phyloP scores from a whole-genome alignment of 2,329 filamentous ascomycete genomes.

The Exophiala sp. region DNA sequence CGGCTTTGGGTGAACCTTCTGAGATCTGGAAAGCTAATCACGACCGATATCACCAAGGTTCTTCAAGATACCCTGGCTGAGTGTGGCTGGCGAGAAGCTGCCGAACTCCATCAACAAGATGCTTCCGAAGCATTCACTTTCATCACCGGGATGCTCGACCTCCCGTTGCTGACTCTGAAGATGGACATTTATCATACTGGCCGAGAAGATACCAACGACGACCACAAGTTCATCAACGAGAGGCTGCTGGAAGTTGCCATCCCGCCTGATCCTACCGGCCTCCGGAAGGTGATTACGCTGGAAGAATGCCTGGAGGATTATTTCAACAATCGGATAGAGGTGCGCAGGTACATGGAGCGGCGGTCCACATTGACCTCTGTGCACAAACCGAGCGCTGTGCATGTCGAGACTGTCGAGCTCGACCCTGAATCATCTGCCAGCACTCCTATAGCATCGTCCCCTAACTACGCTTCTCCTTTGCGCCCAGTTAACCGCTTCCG shows the following conservation, averaged over 20 bases:
- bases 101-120: constrained; percentile 76
- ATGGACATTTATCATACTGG: constrained; percentile 94
- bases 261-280: constrained; percentile 55
- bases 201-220: constrained; percentile 71
- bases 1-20: constrained; percentile 92
- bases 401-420: constrained; percentile 42
- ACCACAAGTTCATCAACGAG: constrained; percentile 93
- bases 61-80: constrained; percentile 75
- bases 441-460: constrained; percentile 34
- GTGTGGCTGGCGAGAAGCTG: constrained; percentile 84
- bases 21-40: constrained; percentile 76
- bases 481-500: constrained; percentile 30
- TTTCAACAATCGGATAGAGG: constrained; percentile 90
- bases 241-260: constrained; percentile 84
- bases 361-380: constrained; percentile 51
- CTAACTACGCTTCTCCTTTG: constrained; percentile 30
- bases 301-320: constrained; percentile 91
- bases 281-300: constrained; percentile 64
- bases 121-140: constrained; percentile 94
- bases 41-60: constrained; percentile 76
- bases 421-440: constrained; percentile 27
- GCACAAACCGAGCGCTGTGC: constrained; percentile 35
- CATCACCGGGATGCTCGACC: constrained; percentile 79
- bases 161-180: constrained; percentile 82
- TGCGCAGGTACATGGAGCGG: constrained; percentile 66